Conservation (phyloP, 306 rosid species). For the Leucaena leucocephala region DNA sequence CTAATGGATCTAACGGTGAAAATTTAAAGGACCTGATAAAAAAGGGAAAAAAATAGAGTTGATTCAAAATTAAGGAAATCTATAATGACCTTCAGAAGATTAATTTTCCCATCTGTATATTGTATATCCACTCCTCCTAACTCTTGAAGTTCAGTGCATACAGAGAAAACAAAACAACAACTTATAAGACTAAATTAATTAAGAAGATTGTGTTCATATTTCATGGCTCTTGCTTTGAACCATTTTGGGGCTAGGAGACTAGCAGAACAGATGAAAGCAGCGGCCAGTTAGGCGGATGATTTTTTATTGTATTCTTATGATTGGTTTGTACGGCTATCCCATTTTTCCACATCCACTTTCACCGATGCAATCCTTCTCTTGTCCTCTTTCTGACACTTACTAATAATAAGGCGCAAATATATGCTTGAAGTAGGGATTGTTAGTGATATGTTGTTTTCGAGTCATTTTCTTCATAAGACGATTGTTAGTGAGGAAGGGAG, state of each 20-base stretch:
- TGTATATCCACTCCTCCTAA: neutral
- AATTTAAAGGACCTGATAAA: no score
- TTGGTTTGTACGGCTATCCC: slow-evolving; percentile 23
- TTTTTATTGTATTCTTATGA: slow-evolving; percentile 9
- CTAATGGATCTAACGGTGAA: no score
- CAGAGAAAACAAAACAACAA: neutral
- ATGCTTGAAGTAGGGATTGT: slow-evolving; percentile 21
- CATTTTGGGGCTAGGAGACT: neutral
- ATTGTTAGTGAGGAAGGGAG: slow-evolving; percentile 1
- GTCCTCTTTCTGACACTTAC: slow-evolving; percentile 36
- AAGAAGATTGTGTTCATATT: neutral
- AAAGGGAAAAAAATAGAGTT: no score
- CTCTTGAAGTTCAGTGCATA: neutral
- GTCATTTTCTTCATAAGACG: slow-evolving; percentile 47
- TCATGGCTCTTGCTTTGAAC: neutral
- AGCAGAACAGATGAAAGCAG: neutral
- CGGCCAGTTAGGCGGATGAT: neutral
- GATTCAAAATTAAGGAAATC: no score
- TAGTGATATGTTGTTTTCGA: slow-evolving; percentile 32
- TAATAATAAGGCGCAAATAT: slow-evolving; percentile 20
- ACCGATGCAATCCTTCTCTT: slow-evolving; percentile 27
- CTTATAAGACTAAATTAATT: neutral
- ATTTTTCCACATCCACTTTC: slow-evolving; percentile 23
- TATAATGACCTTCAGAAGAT: no score
- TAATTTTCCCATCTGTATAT: no score